These are phyloP conservation scores for Pseudozyma sp. DNA, from an alignment of 1,284 basidiomycete species.

Conservation along the genomic window DNA sequence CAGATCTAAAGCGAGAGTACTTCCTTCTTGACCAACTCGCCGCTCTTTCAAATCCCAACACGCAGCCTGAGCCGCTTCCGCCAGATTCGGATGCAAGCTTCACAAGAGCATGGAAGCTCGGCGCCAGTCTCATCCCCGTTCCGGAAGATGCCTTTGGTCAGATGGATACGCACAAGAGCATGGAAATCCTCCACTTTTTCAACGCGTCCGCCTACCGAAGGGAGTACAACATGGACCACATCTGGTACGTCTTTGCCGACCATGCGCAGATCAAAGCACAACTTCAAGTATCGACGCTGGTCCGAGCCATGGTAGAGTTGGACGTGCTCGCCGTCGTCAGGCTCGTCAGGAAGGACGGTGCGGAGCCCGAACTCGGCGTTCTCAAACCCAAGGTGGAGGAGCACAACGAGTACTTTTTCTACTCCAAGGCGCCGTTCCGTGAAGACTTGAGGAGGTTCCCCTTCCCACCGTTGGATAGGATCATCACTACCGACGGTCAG, in stretches of 20 bases:
- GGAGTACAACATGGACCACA: slow-evolving; percentile 85
- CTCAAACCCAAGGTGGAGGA: slow-evolving; percentile 54
- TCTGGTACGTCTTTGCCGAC: slow-evolving; percentile 87
- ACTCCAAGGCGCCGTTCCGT: slow-evolving; percentile 85
- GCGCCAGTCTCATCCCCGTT: slow-evolving; percentile 82
- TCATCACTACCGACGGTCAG: slow-evolving; percentile 82
- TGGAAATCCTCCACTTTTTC: slow-evolving; percentile 90
- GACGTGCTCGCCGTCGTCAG: slow-evolving; percentile 81
- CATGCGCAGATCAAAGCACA: slow-evolving; percentile 78
- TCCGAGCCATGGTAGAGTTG: slow-evolving; percentile 80
- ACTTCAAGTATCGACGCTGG: slow-evolving; percentile 85
- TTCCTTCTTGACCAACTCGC: slow-evolving; percentile 51
- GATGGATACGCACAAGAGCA: slow-evolving; percentile 80
- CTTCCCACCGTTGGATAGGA: slow-evolving; percentile 82
- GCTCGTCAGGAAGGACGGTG: slow-evolving; percentile 79
- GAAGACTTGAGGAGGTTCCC: slow-evolving; percentile 89
- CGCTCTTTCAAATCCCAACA: slow-evolving; percentile 60
- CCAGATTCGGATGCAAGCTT: slow-evolving; percentile 79
- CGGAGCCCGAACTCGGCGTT: slow-evolving; percentile 76
- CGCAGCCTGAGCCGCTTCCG: slow-evolving; percentile 71
- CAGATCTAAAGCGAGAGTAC: slow-evolving; percentile 40
- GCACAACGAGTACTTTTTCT: slow-evolving; percentile 52
- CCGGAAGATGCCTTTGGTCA: slow-evolving; percentile 78
- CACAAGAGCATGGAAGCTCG: slow-evolving; percentile 88
- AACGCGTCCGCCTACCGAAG: slow-evolving; percentile 68